Conservation (phyloP, 352 stramenopile genomes). For the Globisporangium camurandrum region DNA sequence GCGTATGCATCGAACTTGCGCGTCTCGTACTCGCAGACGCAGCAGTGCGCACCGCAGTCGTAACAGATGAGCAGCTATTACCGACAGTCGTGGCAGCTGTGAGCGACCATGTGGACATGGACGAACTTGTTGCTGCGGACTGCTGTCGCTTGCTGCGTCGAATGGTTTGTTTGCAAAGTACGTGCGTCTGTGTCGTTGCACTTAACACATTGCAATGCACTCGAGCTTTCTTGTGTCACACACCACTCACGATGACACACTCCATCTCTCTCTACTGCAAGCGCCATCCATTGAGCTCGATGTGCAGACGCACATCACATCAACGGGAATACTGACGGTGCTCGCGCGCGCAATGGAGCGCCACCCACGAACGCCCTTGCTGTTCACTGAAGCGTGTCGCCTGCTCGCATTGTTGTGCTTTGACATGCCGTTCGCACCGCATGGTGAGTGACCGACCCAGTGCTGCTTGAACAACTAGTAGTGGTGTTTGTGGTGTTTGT, state of each 20-base stretch:
- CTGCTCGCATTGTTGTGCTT: conserved; percentile 43
- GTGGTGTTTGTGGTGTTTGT: too few relatives aligned
- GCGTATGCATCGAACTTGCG: conserved; percentile 41
- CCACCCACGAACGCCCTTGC: conserved; percentile 13
- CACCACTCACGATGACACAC: not conserved
- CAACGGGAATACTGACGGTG: conserved; percentile 27
- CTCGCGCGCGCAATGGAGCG: conserved; percentile 19
- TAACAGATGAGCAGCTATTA: conserved; percentile 26
- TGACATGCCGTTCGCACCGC: conserved; percentile 30
- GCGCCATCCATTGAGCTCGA: conserved; percentile 40
- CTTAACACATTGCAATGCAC: not conserved
- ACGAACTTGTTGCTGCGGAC: conserved; percentile 29
- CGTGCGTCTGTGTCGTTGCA: not conserved
- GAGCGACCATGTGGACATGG: conserved; percentile 17
- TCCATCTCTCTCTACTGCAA: conserved; percentile 4
- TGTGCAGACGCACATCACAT: conserved; percentile 48
- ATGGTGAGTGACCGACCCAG: conserved; percentile 20
- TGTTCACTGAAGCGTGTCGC: conserved; percentile 34
- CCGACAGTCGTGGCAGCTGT: conserved; percentile 20
- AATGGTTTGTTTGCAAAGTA: conserved; percentile 44
- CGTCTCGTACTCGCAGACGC: conserved; percentile 32
- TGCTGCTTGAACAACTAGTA: too few relatives aligned
- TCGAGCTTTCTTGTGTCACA: not conserved
- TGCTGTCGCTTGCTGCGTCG: conserved; percentile 38
- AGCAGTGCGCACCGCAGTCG: conserved; percentile 21